These are phyloP conservation scores for Ceratobasidium sp. DNA, from an alignment of 1,284 basidiomycete genomes.

Conservation along the genomic window DNA sequence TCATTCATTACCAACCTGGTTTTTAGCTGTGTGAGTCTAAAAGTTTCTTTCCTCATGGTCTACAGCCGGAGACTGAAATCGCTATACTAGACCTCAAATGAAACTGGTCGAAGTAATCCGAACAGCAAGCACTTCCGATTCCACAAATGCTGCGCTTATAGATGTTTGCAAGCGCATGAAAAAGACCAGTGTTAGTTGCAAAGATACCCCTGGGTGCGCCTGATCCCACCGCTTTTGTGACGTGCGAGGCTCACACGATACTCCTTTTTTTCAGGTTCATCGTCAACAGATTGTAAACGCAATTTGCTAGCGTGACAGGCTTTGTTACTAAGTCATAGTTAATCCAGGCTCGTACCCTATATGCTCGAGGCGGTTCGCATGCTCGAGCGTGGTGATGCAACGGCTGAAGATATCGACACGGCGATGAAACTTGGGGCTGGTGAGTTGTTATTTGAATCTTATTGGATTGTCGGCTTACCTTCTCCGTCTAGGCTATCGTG, in stretches of 20 bases:
- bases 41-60: neutral
- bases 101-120: conserved; percentile 66
- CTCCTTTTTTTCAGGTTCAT: conserved; percentile 54
- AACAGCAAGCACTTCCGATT: conserved; percentile 59
- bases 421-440: conserved; percentile 70
- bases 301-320: neutral
- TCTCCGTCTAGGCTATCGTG: conserved; percentile 48
- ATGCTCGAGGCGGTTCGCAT: conserved; percentile 65
- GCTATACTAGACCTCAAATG: conserved; percentile 57
- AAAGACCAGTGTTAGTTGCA: conserved; percentile 64
- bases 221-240: neutral
- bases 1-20: neutral
- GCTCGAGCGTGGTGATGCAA: conserved; percentile 66
- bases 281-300: conserved; percentile 55
- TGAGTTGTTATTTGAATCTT: conserved; percentile 10
- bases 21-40: conserved; percentile 45
- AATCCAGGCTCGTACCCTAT: conserved; percentile 54
- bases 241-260: neutral
- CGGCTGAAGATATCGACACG: conserved; percentile 64
- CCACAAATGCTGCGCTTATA: conserved; percentile 58
- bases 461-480: neutral
- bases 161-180: conserved; percentile 61
- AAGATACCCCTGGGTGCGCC: conserved; percentile 61
- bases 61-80: neutral
- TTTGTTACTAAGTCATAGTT: neutral